Evolutionary conservation across 2,329 filamentous ascomycete genomes (phyloP).

Genomic region (Clarireedia homoeocarpa): DNA sequence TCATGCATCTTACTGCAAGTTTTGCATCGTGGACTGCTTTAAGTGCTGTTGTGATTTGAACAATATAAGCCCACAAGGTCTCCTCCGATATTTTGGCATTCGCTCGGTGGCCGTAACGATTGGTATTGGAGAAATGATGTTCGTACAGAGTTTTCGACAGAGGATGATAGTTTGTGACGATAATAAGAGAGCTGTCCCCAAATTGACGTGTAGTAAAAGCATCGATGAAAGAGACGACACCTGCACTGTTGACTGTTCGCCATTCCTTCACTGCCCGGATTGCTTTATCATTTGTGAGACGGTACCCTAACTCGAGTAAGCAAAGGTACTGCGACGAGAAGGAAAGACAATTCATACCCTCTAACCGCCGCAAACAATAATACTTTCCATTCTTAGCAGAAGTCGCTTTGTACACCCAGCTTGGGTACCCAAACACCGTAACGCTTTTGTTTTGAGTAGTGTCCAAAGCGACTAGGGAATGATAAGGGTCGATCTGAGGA

Average conservation of each 20-base stretch:
- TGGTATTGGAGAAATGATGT: constrained; percentile 51
- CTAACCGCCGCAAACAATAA: constrained; percentile 81
- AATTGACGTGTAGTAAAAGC: constrained; percentile 91
- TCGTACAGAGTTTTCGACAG: constrained; percentile 84
- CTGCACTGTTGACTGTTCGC: constrained; percentile 76
- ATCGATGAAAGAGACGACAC: constrained; percentile 79
- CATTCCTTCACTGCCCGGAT: constrained; percentile 82
- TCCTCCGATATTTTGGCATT: constrained; percentile 53
- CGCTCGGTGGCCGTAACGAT: constrained; percentile 32
- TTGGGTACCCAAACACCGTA: constrained; percentile 76
- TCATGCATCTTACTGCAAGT: constrained; percentile 78
- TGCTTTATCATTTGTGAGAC: constrained; percentile 80
- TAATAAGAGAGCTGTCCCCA: constrained; percentile 87
- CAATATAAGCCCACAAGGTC: constrained; percentile 83
- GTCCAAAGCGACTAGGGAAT: constrained; percentile 86
- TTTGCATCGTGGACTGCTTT: constrained; percentile 76
- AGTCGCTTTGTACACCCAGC: constrained; percentile 91
- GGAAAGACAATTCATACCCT: constrained; percentile 43
- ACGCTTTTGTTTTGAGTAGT: constrained; percentile 71
- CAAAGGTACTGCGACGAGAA: background rate
- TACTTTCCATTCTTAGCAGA: constrained; percentile 81
- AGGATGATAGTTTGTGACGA: constrained; percentile 90
- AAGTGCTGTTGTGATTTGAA: constrained; percentile 82
- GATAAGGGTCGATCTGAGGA: constrained; percentile 65
- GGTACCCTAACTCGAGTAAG: constrained; percentile 51